Evolutionary conservation across 164 flowering plant genomes (phyloP).

Genomic region (Warburgia ugandensis): DNA sequence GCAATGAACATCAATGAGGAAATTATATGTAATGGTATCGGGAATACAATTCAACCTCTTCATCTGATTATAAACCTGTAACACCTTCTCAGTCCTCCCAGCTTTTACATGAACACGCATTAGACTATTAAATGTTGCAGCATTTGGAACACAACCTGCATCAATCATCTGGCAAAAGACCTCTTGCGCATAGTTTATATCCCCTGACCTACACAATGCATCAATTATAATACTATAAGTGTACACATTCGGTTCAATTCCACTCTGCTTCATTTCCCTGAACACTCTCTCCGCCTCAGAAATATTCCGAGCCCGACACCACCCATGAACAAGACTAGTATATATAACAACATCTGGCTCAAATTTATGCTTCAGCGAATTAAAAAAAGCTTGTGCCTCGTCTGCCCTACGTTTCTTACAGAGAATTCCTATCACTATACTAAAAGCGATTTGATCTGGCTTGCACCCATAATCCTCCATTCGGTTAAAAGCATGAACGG

Average conservation of each 20-base stretch:
- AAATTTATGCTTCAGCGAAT: slow-evolving; percentile 54
- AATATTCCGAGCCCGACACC: slow-evolving; percentile 78
- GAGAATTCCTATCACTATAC: slow-evolving; percentile 46
- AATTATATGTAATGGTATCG: slow-evolving; percentile 74
- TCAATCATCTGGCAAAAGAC: slow-evolving; percentile 88
- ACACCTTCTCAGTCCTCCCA: slow-evolving; percentile 67
- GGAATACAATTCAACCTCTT: slow-evolving; percentile 50
- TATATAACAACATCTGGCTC: slow-evolving; percentile 75
- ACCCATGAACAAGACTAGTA: slow-evolving; percentile 75
- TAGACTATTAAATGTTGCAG: slow-evolving; percentile 68
- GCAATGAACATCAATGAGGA: slow-evolving; percentile 72
- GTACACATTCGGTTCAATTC: slow-evolving; percentile 72
- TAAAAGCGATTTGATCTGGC: slow-evolving; percentile 56
- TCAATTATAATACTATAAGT: slow-evolving; percentile 78
- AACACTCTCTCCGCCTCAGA: slow-evolving; percentile 77
- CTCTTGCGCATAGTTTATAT: slow-evolving; percentile 73
- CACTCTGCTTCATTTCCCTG: slow-evolving; percentile 66
- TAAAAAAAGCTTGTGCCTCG: slow-evolving; percentile 83
- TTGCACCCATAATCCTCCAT: slow-evolving; percentile 81
- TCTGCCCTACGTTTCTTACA: slow-evolving; percentile 64
- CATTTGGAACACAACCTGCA: slow-evolving; percentile 58
- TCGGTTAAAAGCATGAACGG: slow-evolving; percentile 70
- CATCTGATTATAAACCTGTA: slow-evolving; percentile 93
- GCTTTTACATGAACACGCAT: slow-evolving; percentile 89
- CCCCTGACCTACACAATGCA: slow-evolving; percentile 77